phyloP scores from a whole-genome alignment of 306 rosid species.

The peach (Prunus persica) region Prunus_persica_NCBIv2 NC_034013.1:18106001-18106500 shows the following conservation, averaged over 20 bases:
- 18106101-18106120: slow-evolving; percentile 10
- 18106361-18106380: too few species aligned
- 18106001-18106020: background rate
- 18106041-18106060: background rate
- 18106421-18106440: too few species aligned
- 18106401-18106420: too few species aligned
- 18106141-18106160: slow-evolving; percentile 38
- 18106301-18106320: too few species aligned
- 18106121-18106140: slow-evolving; percentile 54
- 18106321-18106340: too few species aligned
- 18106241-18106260: slow-evolving; percentile 29
- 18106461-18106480: too few species aligned
- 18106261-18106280: background rate
- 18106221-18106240: slow-evolving; percentile 49
- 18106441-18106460: too few species aligned
- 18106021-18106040: background rate
- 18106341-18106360: too few species aligned
- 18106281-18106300: background rate
- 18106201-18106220: slow-evolving; percentile 29
- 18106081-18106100: slow-evolving; percentile 51
- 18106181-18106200: slow-evolving; percentile 30
- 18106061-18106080: slow-evolving; percentile 47
- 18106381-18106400: too few species aligned
- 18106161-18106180: slow-evolving; percentile 33
- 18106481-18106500: too few species aligned